Evolutionary conservation across 768 basidiomycete genomes (phyloP), one percentile per base, ranked within the genome.

Genomic region (Russula sp.): DNA sequence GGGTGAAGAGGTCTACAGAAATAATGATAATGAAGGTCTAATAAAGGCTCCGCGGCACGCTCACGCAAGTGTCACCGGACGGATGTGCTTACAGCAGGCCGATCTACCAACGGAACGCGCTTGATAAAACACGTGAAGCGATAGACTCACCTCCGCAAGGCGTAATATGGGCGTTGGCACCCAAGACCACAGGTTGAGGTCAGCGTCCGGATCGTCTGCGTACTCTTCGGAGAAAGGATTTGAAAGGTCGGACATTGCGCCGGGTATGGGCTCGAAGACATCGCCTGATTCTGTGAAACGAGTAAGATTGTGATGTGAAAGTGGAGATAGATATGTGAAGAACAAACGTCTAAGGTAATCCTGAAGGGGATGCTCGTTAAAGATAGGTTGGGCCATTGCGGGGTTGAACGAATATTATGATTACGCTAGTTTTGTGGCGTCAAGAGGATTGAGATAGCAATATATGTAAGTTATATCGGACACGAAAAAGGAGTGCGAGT

Each of bases 311-410:
- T 45, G 55, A 60, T 34, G 11, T 16, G 45, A 31, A 44, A 9
- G 54, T 18, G n/a, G 2, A 5, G 53, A 31, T 11, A 16, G n/a
- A 37, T 35, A 7, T 9, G 61, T 32, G 57, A 55, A 39, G 54
- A 18, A 61, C 67, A 20, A 45, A 68, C 67, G 67, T 20, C 55
- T 55, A 35, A 68, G 67, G 47, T 68, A 68, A 37, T 57, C 58
- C 39, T 55, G 61, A 10, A 68, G 65, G 1, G 67, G 67, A 44
- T 68, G 67, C 2, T 68, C 62, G 39, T 66, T 39, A 40, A 68
- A 68, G n/a, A 68, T 20, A 35, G 67, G 58, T 45, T 68, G 61
- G 5, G 67, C 67, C 67, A 68, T 68, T 37, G 18, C 34, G 35
- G 20, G 27, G 20, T 47, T 20, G 31, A 44, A 9, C 2, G 4